Percentiles rank a stretch among this genome's conserved stretches.
Evolutionary conservation across 1,284 basidiomycete species (phyloP).

Genomic region (Leucoagaricus sp.): DNA sequence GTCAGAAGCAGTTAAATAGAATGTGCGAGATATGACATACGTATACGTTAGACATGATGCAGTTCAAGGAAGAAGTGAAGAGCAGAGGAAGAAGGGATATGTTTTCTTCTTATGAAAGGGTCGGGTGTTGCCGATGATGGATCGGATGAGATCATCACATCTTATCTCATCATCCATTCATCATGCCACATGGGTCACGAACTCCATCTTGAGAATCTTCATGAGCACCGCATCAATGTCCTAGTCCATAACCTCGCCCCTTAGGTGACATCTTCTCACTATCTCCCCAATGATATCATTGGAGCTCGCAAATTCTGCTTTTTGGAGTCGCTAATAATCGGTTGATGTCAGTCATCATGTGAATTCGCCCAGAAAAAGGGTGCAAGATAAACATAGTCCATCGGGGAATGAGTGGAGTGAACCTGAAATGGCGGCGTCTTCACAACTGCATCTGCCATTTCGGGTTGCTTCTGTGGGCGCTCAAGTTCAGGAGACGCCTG

Average conservation of each 20-base stretch:
- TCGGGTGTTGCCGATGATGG: slow-evolving; percentile 10
- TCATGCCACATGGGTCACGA: background rate
- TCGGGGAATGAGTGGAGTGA: background rate
- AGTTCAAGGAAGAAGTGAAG: background rate
- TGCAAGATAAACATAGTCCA: slow-evolving; percentile 6
- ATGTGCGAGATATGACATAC: slow-evolving; percentile 35
- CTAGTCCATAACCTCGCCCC: background rate
- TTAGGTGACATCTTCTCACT: background rate
- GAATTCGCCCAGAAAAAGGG: background rate
- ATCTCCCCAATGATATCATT: slow-evolving; percentile 1
- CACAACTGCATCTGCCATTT: background rate
- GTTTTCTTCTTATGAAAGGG: background rate
- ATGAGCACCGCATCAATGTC: background rate
- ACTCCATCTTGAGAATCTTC: background rate
- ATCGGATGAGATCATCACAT: slow-evolving; percentile 7
- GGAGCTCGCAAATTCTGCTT: background rate
- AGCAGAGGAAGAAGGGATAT: background rate
- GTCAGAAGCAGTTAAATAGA: background rate
- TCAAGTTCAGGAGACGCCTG: too few species aligned
- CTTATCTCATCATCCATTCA: slow-evolving; percentile 11
- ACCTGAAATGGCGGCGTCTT: background rate
- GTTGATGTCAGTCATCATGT: background rate
- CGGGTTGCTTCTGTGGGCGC: background rate
- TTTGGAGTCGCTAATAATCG: background rate
- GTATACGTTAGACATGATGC: slow-evolving; percentile 44